Base-by-base conservation (phyloP, 2,329 filamentous ascomycete genomes). In the Geosmithia morbida region DNA sequence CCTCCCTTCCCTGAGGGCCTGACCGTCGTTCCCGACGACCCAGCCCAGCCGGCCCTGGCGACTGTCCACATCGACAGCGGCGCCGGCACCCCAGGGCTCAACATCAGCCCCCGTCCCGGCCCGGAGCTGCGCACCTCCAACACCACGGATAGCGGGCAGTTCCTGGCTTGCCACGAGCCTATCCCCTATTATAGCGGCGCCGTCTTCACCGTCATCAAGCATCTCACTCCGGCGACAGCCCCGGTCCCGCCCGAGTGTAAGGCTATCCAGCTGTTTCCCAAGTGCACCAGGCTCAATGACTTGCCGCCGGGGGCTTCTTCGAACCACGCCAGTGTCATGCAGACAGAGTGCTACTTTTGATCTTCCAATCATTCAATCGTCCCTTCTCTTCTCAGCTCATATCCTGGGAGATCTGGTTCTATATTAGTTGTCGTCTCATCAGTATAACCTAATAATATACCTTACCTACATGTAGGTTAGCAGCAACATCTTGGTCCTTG, bases 101-200 rank as follows among this genome's bases (percentile, higher is more conserved):
- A 61, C 29, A 51, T 69, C 17, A 44, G 26, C 14, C 26, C 8
- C 17, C 20, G 41, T n/a, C 41, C 41, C 18, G 13, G 2, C 16
- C 11, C 19, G 44, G 30, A 39, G 46, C 14, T 39, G 41, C 46
- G 18, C 16, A 47, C 18, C 46, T 57, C 33, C 5, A 3, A 7
- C 60, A 63, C 48, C 64, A 64, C 2, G 61, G 62, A 51, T 64
- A 63, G 14, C 11, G 33, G 33, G 11, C 33, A 16, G 33, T 37
- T 37, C 49, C 55, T 67, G 13, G 69, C 66, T 13, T 75, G 72
- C 54, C 59, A 65, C 44, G 62, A 64, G 40, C 56, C 51, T 3
- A 51, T 72, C 2, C 52, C 60, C 2, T 74, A 71, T 57, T 72
- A 71, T 52, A 50, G 54, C 26, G 18, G 65, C 66, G 52, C 53